Conservation (phyloP, 768 basidiomycete genomes). For the Rickenella mellea region DNA sequence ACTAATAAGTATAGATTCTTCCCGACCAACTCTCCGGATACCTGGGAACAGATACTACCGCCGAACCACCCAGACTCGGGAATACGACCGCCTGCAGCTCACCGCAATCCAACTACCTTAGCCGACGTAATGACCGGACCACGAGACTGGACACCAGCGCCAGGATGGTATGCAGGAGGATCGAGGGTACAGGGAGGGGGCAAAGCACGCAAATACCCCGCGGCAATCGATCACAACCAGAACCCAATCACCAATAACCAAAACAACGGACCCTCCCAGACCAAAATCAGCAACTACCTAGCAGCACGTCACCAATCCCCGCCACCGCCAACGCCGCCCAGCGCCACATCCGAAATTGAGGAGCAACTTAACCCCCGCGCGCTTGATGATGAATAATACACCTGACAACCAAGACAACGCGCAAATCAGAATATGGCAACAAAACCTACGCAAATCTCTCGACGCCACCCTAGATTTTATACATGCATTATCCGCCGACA, state of each 20-base stretch:
- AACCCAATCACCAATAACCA: not conserved
- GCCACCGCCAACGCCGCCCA: no score
- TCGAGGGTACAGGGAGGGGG: not conserved
- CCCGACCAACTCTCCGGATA: conserved; percentile 2
- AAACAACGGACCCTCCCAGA: no score
- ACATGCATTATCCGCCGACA: no score
- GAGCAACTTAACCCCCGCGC: no score
- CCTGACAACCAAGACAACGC: no score
- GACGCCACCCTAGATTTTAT: not conserved
- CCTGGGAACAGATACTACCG: conserved; percentile 7
- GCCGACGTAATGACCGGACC: not conserved
- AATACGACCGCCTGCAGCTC: no score
- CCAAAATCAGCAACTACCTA: no score
- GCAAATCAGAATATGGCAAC: conserved; percentile 1
- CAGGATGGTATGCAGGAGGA: conserved; percentile 4
- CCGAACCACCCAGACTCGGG: not conserved
- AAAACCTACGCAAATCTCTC: not conserved
- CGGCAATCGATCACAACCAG: not conserved
- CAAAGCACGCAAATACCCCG: not conserved
- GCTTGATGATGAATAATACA: no score
- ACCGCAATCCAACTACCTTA: not conserved
- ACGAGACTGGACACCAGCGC: not conserved
- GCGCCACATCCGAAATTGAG: no score
- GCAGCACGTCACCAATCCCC: no score
- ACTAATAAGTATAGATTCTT: conserved; percentile 7